Evolutionary conservation across 306 rosid species (phyloP).

Genomic region (Cicer chorassanicum): DNA sequence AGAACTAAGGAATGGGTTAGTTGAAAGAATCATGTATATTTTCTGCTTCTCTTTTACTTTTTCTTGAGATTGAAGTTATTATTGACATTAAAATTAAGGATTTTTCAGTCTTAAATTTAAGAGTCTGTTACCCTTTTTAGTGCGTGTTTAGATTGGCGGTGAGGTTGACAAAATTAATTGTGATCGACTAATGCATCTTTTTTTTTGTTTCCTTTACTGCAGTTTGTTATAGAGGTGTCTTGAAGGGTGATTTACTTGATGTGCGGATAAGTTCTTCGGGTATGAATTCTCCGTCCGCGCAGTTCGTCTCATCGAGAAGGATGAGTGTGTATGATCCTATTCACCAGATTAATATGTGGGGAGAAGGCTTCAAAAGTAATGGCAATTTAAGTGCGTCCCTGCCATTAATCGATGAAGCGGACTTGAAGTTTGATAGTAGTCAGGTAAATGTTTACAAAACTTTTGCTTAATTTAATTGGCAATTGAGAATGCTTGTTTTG

Average conservation of each 20-base stretch:
- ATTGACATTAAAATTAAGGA: neutral
- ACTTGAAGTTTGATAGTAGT: slow-evolving; percentile 60
- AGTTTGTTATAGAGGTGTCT: slow-evolving; percentile 11
- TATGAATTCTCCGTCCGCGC: slow-evolving; percentile 80
- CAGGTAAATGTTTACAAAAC: slow-evolving; percentile 61
- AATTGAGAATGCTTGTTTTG: slow-evolving; percentile 20
- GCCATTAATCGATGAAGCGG: slow-evolving; percentile 64
- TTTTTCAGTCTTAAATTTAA: too few species aligned
- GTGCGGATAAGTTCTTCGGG: slow-evolving; percentile 47
- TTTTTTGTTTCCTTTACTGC: neutral
- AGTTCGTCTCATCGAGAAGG: slow-evolving; percentile 74
- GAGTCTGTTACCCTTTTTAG: too few species aligned
- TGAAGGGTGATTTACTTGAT: slow-evolving; percentile 43
- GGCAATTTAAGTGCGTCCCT: slow-evolving; percentile 62
- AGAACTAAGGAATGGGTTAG: slow-evolving; percentile 29
- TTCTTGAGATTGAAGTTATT: slow-evolving; percentile 37
- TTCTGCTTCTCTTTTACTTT: slow-evolving; percentile 33
- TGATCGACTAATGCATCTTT: neutral
- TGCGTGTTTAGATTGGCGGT: too few species aligned
- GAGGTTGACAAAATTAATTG: too few species aligned
- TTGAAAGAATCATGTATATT: slow-evolving; percentile 17
- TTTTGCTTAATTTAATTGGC: slow-evolving; percentile 25
- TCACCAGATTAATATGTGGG: slow-evolving; percentile 93
- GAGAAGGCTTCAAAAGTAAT: slow-evolving; percentile 67
- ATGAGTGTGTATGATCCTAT: slow-evolving; percentile 86